Conservation (phyloP, 2,329 filamentous ascomycete genomes). For the Aspergillus brunneoviolaceus region DNA sequence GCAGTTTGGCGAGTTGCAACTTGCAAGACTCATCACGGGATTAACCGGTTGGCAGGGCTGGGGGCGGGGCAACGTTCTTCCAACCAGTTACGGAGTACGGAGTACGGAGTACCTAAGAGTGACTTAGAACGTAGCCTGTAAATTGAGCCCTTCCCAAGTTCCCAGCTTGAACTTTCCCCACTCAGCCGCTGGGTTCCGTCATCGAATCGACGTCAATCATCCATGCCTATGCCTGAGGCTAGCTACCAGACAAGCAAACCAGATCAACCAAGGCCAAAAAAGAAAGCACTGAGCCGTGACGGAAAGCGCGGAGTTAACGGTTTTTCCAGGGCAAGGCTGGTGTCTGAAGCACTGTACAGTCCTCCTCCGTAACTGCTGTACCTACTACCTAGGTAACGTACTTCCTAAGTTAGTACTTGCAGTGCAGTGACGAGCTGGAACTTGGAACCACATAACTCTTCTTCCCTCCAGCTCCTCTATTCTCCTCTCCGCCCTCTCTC, state of each 20-base stretch:
- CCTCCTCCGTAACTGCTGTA: too few relatives aligned
- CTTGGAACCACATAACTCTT: neutral
- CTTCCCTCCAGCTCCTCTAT: neutral
- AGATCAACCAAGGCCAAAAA: too few relatives aligned
- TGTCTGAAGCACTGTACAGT: neutral
- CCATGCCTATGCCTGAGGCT: neutral
- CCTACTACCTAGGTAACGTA: too few relatives aligned
- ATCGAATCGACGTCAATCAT: conserved; percentile 1
- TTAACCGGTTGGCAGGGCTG: neutral
- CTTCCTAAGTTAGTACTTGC: too few relatives aligned
- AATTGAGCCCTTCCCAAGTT: too few relatives aligned
- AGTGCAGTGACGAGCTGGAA: neutral
- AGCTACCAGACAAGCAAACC: neutral
- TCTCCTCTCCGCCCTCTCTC: neutral
- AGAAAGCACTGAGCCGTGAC: neutral
- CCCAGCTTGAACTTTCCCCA: too few relatives aligned
- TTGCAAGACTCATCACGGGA: too few relatives aligned
- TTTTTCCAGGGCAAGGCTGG: neutral
- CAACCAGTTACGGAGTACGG: neutral
- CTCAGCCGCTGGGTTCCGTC: neutral
- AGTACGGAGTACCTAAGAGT: too few relatives aligned
- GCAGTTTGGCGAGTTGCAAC: too few relatives aligned
- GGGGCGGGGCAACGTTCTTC: neutral
- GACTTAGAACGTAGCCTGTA: too few relatives aligned
- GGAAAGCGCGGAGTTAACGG: conserved; percentile 2